Conservation (phyloP, 345 rosid species). For the Lepidium didymum region DNA sequence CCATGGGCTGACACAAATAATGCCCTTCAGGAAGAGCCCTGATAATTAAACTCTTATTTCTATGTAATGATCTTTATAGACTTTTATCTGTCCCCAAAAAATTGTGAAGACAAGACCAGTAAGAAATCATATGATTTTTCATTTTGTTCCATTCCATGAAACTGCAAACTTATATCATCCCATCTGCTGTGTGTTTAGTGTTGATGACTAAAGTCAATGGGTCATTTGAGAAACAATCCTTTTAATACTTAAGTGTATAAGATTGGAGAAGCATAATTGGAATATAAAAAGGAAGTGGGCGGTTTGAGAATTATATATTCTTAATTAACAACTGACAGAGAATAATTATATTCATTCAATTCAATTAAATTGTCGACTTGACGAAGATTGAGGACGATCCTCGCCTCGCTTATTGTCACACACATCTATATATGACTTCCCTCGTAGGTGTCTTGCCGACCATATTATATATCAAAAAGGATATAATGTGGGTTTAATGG, state of each 20-base stretch:
- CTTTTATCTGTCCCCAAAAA: constrained; percentile 11
- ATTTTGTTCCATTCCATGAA: constrained; percentile 2
- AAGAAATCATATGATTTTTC: constrained; percentile 16
- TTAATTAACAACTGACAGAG: constrained; percentile 28
- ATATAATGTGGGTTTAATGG: background rate
- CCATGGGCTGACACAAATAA: constrained; percentile 59
- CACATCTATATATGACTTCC: too few relatives aligned
- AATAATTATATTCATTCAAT: background rate
- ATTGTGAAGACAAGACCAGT: constrained; percentile 16
- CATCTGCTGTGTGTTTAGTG: background rate
- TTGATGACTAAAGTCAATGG: too few relatives aligned
- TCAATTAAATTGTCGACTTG: constrained; percentile 4
- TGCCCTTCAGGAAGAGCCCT: constrained; percentile 5
- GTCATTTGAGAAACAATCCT: too few relatives aligned
- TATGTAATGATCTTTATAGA: constrained; percentile 30
- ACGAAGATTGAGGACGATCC: constrained; percentile 20
- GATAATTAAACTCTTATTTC: constrained; percentile 19
- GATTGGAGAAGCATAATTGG: constrained; percentile 16
- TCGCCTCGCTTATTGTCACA: background rate
- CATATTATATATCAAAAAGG: too few relatives aligned
- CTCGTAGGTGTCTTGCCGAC: too few relatives aligned
- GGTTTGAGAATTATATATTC: constrained; percentile 15
- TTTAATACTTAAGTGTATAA: constrained; percentile 19
- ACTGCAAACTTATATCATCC: background rate
- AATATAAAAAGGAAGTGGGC: constrained; percentile 24